Percentiles rank a stretch among this genome's conserved stretches.
These are phyloP conservation scores for Henckelia pumila DNA, from an alignment of 257 asterid genomes.

Conservation along the genomic window DNA sequence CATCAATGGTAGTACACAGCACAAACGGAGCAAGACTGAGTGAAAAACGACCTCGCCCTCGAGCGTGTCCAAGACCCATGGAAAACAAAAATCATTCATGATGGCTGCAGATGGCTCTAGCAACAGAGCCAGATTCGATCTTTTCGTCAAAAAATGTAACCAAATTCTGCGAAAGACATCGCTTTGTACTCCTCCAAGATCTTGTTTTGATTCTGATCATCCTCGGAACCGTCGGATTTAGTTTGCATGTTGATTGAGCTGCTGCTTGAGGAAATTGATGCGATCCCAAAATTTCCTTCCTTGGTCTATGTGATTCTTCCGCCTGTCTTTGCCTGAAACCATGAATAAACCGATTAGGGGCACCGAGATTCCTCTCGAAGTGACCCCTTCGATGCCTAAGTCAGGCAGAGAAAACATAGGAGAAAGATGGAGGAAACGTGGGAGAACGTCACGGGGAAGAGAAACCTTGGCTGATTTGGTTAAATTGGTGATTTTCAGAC, in stretches of 20 bases:
- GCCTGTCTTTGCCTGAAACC: too few relatives aligned
- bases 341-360: too few relatives aligned
- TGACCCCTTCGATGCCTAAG: too few relatives aligned
- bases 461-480: too few relatives aligned
- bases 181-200: slow-evolving; percentile 19
- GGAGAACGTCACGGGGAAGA: too few relatives aligned
- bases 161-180: slow-evolving; percentile 18
- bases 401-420: too few relatives aligned
- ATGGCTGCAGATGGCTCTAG: slow-evolving; percentile 23
- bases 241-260: slow-evolving; percentile 25
- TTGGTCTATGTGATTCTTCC: too few relatives aligned
- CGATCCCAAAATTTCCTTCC: too few relatives aligned
- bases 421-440: too few relatives aligned
- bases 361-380: too few relatives aligned
- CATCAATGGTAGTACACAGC: slow-evolving; percentile 45
- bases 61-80: slow-evolving; percentile 35
- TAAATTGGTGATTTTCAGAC: too few relatives aligned
- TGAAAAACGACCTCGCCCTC: slow-evolving; percentile 35
- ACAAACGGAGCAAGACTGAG: slow-evolving; percentile 41
- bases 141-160: slow-evolving; percentile 23
- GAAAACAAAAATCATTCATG: slow-evolving; percentile 33
- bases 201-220: slow-evolving; percentile 1
- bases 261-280: too few relatives aligned
- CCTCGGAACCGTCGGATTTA: slow-evolving; percentile 30
- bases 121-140: neutral